Conservation (phyloP, 1,284 basidiomycete species). For the Hemileia vastatrix region DNA sequence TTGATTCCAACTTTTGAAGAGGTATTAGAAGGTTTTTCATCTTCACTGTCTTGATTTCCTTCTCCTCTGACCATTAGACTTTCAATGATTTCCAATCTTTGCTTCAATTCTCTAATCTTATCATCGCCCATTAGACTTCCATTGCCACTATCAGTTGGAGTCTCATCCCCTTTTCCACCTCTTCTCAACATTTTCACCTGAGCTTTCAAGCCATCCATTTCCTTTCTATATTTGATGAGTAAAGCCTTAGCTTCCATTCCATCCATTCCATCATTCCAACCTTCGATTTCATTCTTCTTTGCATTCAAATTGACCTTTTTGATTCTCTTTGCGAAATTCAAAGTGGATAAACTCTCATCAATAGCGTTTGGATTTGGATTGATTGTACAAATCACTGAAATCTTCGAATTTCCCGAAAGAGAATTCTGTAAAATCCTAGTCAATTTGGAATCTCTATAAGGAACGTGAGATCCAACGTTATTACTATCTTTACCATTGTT, state of each 20-base stretch:
- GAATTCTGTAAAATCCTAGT: constrained; percentile 43
- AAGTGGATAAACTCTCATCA: constrained; percentile 68
- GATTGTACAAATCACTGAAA: constrained; percentile 43
- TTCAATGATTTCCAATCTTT: constrained; percentile 35
- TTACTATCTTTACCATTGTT: background rate
- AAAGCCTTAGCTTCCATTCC: constrained; percentile 35
- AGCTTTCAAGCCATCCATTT: constrained; percentile 33
- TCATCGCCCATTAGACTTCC: constrained; percentile 19
- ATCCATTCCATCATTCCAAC: constrained; percentile 13
- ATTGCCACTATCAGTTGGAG: background rate
- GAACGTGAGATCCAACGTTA: constrained; percentile 29
- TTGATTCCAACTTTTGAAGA: background rate
- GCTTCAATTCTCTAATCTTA: constrained; percentile 29
- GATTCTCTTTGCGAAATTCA: constrained; percentile 77
- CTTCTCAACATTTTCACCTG: constrained; percentile 31
- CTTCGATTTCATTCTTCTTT: constrained; percentile 71
- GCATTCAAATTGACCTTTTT: constrained; percentile 72
- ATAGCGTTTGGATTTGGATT: constrained; percentile 49
- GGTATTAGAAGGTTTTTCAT: constrained; percentile 2
- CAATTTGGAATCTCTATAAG: constrained; percentile 44
- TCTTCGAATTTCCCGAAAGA: constrained; percentile 37
- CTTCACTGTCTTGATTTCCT: constrained; percentile 13
- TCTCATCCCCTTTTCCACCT: background rate
- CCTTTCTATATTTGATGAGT: constrained; percentile 34
- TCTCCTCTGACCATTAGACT: constrained; percentile 35